These are phyloP conservation scores for Teratosphaeria gauchensis DNA, from an alignment of 2,329 filamentous ascomycete genomes.

Conservation along the genomic window DNA sequence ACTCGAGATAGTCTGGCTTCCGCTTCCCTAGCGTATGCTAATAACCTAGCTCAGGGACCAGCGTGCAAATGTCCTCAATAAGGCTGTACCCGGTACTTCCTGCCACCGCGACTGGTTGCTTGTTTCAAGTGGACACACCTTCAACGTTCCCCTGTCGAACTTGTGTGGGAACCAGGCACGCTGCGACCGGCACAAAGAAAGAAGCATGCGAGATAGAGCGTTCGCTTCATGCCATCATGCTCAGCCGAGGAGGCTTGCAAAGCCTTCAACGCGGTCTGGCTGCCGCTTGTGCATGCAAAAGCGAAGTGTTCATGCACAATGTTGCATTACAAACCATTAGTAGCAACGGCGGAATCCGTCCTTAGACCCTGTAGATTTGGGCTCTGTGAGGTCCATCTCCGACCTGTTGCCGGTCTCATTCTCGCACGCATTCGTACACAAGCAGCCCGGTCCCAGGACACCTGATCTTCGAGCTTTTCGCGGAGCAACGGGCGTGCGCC, in stretches of 20 bases:
- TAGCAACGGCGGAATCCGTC: background rate
- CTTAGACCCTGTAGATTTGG: background rate
- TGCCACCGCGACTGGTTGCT: background rate
- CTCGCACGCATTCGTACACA: background rate
- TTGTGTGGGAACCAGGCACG: background rate
- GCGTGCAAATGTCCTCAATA: background rate
- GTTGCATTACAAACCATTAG: background rate
- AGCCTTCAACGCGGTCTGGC: background rate
- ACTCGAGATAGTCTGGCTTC: background rate
- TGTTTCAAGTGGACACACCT: background rate
- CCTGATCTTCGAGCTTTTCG: background rate
- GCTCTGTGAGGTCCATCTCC: background rate
- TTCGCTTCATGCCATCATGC: background rate
- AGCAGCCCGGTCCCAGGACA: background rate
- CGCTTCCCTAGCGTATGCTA: slow-evolving; percentile 2
- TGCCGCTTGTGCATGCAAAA: background rate
- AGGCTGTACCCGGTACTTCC: background rate
- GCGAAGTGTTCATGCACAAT: background rate
- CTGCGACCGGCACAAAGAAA: background rate
- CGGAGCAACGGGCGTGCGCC: background rate
- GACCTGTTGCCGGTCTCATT: background rate
- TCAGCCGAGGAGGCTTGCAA: background rate
- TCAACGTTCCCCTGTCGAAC: background rate
- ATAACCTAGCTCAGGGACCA: background rate
- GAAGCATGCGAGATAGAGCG: background rate